Conservation (phyloP, 345 rosid species). For the Sapria himalayana region DNA sequence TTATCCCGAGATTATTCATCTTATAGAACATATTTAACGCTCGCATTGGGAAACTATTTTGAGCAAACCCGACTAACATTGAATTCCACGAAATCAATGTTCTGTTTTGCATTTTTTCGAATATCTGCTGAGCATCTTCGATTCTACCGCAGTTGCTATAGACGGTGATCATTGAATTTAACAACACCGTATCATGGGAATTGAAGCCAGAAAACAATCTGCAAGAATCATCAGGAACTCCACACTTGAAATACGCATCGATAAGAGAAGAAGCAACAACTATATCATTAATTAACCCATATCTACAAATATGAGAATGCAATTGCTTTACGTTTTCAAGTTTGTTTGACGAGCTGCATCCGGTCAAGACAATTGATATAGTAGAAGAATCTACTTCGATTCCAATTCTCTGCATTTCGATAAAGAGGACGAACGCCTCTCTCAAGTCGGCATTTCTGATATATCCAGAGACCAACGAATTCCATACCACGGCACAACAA, state of each 20-base stretch:
- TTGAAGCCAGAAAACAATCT: conserved; percentile 37
- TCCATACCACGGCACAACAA: conserved; percentile 38
- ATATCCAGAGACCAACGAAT: conserved; percentile 62
- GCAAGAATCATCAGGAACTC: conserved; percentile 43
- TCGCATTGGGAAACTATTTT: conserved; percentile 51
- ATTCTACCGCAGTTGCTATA: conserved; percentile 54
- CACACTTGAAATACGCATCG: conserved; percentile 36
- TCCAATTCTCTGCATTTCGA: conserved; percentile 29
- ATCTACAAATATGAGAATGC: conserved; percentile 31
- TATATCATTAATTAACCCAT: conserved; percentile 21
- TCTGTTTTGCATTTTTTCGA: conserved; percentile 27
- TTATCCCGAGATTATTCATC: conserved; percentile 39
- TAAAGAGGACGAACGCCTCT: conserved; percentile 35
- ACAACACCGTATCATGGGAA: conserved; percentile 42
- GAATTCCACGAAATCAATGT: conserved; percentile 87
- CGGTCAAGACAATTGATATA: conserved; percentile 27
- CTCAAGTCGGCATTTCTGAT: conserved; percentile 29
- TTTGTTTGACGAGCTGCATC: conserved; percentile 23
- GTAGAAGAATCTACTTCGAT: conserved; percentile 30
- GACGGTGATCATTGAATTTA: conserved; percentile 58
- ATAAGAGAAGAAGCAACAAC: conserved; percentile 23
- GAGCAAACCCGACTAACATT: conserved; percentile 47
- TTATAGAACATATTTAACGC: conserved; percentile 36
- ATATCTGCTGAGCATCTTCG: conserved; percentile 45
- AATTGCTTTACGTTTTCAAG: conserved; percentile 16